phyloP scores from a whole-genome alignment of 441 rosid species.

The Geranium incanum region DNA sequence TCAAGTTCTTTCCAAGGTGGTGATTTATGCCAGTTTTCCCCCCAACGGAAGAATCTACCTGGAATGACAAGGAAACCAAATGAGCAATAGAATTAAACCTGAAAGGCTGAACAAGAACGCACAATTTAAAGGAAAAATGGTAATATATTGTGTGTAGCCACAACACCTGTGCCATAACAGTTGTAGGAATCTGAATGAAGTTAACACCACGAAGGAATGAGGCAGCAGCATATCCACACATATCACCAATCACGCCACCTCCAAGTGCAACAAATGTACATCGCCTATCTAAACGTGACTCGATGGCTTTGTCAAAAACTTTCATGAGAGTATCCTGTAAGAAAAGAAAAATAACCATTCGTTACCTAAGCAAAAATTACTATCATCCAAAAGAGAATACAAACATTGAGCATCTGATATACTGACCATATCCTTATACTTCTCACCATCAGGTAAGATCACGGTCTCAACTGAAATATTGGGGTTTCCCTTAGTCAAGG shows the following conservation, averaged over 20 bases:
- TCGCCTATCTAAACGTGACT: conserved; percentile 70
- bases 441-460: conserved; percentile 86
- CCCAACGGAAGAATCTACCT: conserved; percentile 98
- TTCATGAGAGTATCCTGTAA: conserved; percentile 75
- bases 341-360: conserved; percentile 2
- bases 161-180: conserved; percentile 93
- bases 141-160: neutral
- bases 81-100: neutral
- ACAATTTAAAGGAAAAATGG: neutral
- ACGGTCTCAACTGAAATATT: conserved; percentile 75
- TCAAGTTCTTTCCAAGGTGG: conserved; percentile 85
- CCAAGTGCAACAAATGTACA: conserved; percentile 94
- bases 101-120: neutral
- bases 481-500: conserved; percentile 73
- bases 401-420: neutral
- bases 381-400: conserved; percentile 4
- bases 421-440: conserved; percentile 73
- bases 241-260: conserved; percentile 92
- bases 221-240: conserved; percentile 97
- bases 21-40: conserved; percentile 97
- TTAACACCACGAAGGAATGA: conserved; percentile 90
- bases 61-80: conserved; percentile 11
- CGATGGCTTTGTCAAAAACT: conserved; percentile 90
- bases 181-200: conserved; percentile 94
- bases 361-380: neutral